Evolutionary conservation across 2,329 filamentous ascomycete genomes (phyloP).

Genomic region (Fusarium subglutinans): DNA sequence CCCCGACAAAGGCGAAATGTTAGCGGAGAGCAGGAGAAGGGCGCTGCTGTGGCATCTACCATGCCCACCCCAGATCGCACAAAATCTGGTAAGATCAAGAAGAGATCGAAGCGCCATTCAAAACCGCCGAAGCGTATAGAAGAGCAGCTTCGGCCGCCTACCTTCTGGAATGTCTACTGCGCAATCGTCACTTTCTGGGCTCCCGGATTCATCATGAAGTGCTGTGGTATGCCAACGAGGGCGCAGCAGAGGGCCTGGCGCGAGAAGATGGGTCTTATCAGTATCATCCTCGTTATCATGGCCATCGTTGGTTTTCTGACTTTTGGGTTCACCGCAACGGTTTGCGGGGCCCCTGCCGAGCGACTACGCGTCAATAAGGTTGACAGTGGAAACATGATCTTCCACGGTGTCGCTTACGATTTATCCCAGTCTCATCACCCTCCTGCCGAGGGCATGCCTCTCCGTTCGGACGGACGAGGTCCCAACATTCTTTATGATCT

Average conservation of each 20-base stretch:
- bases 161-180: conserved; percentile 95
- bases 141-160: conserved; percentile 79
- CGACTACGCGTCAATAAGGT: conserved; percentile 88
- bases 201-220: conserved; percentile 83
- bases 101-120: conserved; percentile 57
- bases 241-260: conserved; percentile 93
- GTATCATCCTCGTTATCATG: conserved; percentile 90
- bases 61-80: conserved; percentile 51
- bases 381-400: conserved; percentile 87
- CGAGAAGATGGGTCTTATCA: conserved; percentile 97
- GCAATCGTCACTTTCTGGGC: conserved; percentile 94
- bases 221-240: conserved; percentile 85
- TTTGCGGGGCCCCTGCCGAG: conserved; percentile 77
- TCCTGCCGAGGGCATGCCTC: conserved; percentile 78
- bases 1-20: conserved; percentile 49
- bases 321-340: conserved; percentile 91
- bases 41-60: conserved; percentile 38
- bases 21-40: conserved; percentile 48
- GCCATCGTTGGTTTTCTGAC: conserved; percentile 92
- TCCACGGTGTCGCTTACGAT: conserved; percentile 92
- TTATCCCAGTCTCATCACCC: conserved; percentile 81
- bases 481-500: conserved; percentile 89
- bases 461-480: conserved; percentile 55
- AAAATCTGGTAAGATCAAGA: conserved; percentile 71
- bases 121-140: conserved; percentile 63